phyloP scores from a whole-genome alignment of 2,329 filamentous ascomycete genomes.

The Canariomyces notabilis region DNA sequence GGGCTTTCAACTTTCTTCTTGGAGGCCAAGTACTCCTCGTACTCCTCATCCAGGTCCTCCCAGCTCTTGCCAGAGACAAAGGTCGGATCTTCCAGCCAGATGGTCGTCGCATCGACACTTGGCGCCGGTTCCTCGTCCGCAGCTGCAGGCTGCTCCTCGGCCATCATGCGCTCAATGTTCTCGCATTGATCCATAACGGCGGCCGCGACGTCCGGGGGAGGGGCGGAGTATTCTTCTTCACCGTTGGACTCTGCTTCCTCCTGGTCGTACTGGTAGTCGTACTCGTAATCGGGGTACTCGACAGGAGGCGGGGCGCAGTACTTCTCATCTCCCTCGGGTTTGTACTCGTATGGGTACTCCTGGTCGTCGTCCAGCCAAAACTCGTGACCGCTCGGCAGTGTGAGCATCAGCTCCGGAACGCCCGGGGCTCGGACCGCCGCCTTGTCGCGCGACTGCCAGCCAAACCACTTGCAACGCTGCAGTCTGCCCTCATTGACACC shows the following conservation, averaged over 20 bases:
- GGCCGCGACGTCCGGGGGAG: too few species aligned
- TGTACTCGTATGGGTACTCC: neutral
- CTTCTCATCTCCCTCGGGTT: neutral
- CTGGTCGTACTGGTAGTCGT: neutral
- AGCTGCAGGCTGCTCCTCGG: too few species aligned
- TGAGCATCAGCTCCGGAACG: slow-evolving; percentile 1
- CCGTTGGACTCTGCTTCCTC: neutral
- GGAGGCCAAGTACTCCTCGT: too few species aligned
- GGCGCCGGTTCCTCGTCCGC: too few species aligned
- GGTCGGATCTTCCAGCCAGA: too few species aligned
- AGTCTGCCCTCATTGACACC: neutral
- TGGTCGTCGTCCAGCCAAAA: slow-evolving; percentile 2
- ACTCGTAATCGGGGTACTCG: neutral
- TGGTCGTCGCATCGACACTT: too few species aligned
- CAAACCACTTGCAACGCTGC: neutral
- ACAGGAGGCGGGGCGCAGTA: neutral
- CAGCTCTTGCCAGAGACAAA: neutral
- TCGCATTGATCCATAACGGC: neutral
- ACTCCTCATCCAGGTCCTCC: neutral
- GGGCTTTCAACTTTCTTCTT: too few species aligned
- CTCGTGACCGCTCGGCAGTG: slow-evolving; percentile 1
- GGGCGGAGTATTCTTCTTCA: too few species aligned
- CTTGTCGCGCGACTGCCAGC: neutral
- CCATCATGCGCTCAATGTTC: too few species aligned
- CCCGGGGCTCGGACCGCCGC: neutral